phyloP scores from a whole-genome alignment of 352 stramenopile species.

The Phytophthora fragariaefolia region DNA sequence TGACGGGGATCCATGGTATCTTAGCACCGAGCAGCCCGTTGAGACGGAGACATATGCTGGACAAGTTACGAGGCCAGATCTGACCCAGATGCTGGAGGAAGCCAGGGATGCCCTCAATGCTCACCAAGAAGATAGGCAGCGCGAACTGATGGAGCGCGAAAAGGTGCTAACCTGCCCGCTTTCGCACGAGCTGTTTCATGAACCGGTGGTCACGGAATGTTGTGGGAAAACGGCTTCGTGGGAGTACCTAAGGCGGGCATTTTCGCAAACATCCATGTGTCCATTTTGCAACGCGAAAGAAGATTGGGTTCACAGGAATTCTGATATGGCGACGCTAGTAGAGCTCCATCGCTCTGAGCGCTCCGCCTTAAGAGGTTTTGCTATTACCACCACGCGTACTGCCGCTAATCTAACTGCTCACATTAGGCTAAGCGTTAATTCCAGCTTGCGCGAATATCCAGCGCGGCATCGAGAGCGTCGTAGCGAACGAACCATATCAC shows the following conservation, averaged over 20 bases:
- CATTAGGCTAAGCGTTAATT: too few species aligned
- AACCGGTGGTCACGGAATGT: slow-evolving; percentile 3
- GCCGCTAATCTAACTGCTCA: background rate
- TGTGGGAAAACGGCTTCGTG: slow-evolving; percentile 7
- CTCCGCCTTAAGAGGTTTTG: background rate
- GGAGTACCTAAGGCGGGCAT: background rate
- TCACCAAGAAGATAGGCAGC: background rate
- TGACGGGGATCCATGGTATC: background rate
- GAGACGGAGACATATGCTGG: background rate
- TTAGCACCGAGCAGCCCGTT: background rate
- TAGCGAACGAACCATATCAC: too few species aligned
- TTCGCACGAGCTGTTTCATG: slow-evolving; percentile 1
- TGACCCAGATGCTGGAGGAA: background rate
- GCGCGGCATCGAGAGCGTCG: background rate
- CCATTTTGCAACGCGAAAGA: slow-evolving; percentile 2
- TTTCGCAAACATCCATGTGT: background rate
- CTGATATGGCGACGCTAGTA: background rate
- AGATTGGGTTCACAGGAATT: background rate
- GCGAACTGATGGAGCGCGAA: background rate
- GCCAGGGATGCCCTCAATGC: background rate
- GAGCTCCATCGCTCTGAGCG: slow-evolving; percentile 2
- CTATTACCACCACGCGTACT: background rate
- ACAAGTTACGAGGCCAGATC: background rate
- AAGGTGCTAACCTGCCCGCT: background rate
- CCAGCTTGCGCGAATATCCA: background rate